These are phyloP conservation scores for Viola odorata DNA, from an alignment of 345 rosid genomes.

Conservation along the genomic window DNA sequence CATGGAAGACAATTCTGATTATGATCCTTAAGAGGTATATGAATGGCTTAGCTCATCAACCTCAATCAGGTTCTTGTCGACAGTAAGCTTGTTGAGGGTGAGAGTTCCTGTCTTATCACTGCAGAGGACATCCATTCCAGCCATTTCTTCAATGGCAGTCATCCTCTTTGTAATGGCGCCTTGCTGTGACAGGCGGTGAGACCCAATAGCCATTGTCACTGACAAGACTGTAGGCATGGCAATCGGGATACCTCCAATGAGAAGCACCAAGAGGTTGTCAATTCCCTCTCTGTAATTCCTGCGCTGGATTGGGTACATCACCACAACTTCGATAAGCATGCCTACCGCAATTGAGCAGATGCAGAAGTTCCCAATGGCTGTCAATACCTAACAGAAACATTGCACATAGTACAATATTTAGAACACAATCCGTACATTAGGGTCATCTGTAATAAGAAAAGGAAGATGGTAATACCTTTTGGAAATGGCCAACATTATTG, in stretches of 20 bases:
- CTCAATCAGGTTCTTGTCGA: conserved; percentile 76
- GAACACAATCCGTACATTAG: background rate
- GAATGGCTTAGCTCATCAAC: conserved; percentile 24
- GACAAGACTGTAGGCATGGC: conserved; percentile 98
- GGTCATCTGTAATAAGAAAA: background rate
- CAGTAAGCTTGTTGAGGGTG: conserved; percentile 92
- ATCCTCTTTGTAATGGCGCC: conserved; percentile 97
- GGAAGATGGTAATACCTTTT: conserved; percentile 38
- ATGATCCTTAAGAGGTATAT: background rate
- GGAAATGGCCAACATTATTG: conserved; percentile 92
- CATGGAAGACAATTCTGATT: background rate
- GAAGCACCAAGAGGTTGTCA: conserved; percentile 91
- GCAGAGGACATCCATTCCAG: conserved; percentile 96
- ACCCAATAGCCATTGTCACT: conserved; percentile 97
- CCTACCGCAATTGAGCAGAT: conserved; percentile 86
- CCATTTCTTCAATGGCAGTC: conserved; percentile 99
- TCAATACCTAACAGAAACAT: conserved; percentile 47
- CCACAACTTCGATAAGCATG: conserved; percentile 62
- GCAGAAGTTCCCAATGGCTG: conserved; percentile 94
- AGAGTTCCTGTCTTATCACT: conserved; percentile 96
- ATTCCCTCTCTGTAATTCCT: conserved; percentile 77
- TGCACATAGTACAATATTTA: background rate
- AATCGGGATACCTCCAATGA: conserved; percentile 95
- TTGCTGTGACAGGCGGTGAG: conserved; percentile 80
- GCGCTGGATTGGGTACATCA: conserved; percentile 73